phyloP scores from a whole-genome alignment of 805 yeast genomes.

The Pichia manshurica region DNA sequence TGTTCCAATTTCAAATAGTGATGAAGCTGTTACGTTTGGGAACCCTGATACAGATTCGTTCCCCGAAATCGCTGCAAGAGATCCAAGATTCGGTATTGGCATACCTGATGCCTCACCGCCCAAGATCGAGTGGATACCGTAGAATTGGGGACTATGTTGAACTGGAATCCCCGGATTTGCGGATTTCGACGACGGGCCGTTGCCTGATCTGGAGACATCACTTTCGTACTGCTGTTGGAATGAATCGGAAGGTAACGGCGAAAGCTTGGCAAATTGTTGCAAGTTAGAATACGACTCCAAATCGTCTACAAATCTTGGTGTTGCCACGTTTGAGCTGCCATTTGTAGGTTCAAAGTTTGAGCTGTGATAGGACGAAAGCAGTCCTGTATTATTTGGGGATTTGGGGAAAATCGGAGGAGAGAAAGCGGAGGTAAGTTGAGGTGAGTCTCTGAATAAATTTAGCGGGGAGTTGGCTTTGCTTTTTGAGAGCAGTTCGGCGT shows the following conservation, averaged over 20 bases:
- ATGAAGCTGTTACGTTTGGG: not conserved
- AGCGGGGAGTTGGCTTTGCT: slow-evolving; percentile 5
- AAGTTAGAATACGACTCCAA: slow-evolving; percentile 2
- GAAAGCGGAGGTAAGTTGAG: not conserved
- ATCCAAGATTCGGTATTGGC: too few relatives aligned
- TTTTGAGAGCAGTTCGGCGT: not conserved
- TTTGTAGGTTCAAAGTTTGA: not conserved
- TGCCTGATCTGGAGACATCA: not conserved
- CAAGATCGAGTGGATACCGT: too few relatives aligned
- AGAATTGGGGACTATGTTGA: too few relatives aligned
- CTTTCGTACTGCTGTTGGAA: not conserved
- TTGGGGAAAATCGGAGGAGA: slow-evolving; percentile 2
- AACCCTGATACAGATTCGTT: not conserved
- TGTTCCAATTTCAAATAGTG: slow-evolving; percentile 7
- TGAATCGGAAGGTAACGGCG: slow-evolving; percentile 2
- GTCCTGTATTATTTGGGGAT: slow-evolving; percentile 8
- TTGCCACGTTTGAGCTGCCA: not conserved
- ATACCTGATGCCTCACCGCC: too few relatives aligned
- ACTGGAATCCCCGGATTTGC: too few relatives aligned
- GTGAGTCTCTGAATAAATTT: slow-evolving; percentile 8
- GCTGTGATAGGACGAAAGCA: not conserved
- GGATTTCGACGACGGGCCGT: too few relatives aligned
- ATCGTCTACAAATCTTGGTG: slow-evolving; percentile 5
- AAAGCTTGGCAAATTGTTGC: slow-evolving; percentile 1
- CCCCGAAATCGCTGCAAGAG: not conserved